Conservation (phyloP, 2,329 filamentous ascomycete species). For the Neonectria ditissima region DNA sequence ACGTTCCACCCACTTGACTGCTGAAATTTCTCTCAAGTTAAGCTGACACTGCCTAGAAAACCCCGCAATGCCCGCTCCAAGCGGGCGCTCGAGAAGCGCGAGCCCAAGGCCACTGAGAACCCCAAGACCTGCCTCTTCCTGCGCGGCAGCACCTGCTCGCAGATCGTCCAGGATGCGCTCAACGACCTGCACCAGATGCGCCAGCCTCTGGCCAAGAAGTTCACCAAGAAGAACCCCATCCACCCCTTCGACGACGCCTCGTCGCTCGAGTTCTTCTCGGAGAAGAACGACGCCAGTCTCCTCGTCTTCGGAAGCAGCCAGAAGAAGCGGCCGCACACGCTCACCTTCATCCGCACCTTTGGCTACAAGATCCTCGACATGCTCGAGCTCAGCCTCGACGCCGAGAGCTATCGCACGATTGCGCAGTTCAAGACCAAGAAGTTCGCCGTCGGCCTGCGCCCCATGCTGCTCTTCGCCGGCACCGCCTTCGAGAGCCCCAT, state of each 20-base stretch:
- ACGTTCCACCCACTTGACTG: conserved; percentile 33
- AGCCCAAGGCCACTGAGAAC: conserved; percentile 89
- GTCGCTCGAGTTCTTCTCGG: conserved; percentile 92
- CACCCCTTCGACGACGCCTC: conserved; percentile 93
- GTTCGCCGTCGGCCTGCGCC: conserved; percentile 84
- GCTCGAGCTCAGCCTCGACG: conserved; percentile 88
- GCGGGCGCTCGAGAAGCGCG: conserved; percentile 92
- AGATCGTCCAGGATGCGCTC: conserved; percentile 84
- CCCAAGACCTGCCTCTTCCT: conserved; percentile 91
- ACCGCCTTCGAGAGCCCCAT: conserved; percentile 87
- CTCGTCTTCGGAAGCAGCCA: conserved; percentile 86
- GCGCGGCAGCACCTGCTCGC: conserved; percentile 85
- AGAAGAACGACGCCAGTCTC: conserved; percentile 93
- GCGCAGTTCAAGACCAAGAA: conserved; percentile 82
- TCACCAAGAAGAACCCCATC: conserved; percentile 96
- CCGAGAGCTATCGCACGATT: conserved; percentile 76
- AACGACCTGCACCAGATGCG: conserved; percentile 88
- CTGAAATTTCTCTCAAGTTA: not conserved
- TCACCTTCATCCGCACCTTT: conserved; percentile 87
- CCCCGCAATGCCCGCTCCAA: conserved; percentile 86
- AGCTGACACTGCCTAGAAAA: conserved; percentile 56
- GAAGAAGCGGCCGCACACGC: conserved; percentile 94
- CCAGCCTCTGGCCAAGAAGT: conserved; percentile 86
- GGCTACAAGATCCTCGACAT: conserved; percentile 92
- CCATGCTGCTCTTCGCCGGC: conserved; percentile 91